These are phyloP conservation scores for Tricladium varicosporioides DNA, from an alignment of 2,329 filamentous ascomycete species.

Conservation along the genomic window DNA sequence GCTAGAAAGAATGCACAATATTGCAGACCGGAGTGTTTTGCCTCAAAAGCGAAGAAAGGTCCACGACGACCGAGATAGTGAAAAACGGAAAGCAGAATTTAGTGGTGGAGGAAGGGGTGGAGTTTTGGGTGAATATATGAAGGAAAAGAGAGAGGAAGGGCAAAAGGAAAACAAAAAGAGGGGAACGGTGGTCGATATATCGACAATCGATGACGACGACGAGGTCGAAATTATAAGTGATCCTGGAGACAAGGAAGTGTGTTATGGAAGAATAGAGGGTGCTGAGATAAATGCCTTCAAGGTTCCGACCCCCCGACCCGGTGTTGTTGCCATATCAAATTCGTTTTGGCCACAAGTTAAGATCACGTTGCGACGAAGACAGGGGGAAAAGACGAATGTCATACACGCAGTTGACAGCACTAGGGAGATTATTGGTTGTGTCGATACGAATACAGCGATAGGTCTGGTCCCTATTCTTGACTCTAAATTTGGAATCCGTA, in stretches of 20 bases:
- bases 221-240: slow-evolving; percentile 58
- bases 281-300: slow-evolving; percentile 63
- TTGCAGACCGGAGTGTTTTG: slow-evolving; percentile 62
- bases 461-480: slow-evolving; percentile 75
- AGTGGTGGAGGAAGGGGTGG: slow-evolving; percentile 51
- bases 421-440: slow-evolving; percentile 68
- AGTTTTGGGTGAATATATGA: slow-evolving; percentile 65
- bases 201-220: slow-evolving; percentile 49
- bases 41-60: slow-evolving; percentile 67
- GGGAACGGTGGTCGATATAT: slow-evolving; percentile 43
- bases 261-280: slow-evolving; percentile 73
- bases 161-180: slow-evolving; percentile 32
- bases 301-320: slow-evolving; percentile 68
- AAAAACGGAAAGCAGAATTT: slow-evolving; percentile 43
- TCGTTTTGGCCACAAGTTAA: slow-evolving; percentile 72
- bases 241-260: slow-evolving; percentile 68
- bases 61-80: slow-evolving; percentile 42
- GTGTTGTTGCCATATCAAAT: slow-evolving; percentile 53
- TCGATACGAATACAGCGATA: slow-evolving; percentile 66
- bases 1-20: slow-evolving; percentile 74
- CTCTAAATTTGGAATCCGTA: slow-evolving; percentile 61
- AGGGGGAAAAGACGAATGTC: slow-evolving; percentile 52
- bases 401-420: slow-evolving; percentile 75
- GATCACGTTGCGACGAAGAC: slow-evolving; percentile 62
- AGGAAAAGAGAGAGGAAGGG: slow-evolving; percentile 52